Base-by-base conservation (phyloP, 352 stramenopile species). In the Globisporangium nunn region DNA sequence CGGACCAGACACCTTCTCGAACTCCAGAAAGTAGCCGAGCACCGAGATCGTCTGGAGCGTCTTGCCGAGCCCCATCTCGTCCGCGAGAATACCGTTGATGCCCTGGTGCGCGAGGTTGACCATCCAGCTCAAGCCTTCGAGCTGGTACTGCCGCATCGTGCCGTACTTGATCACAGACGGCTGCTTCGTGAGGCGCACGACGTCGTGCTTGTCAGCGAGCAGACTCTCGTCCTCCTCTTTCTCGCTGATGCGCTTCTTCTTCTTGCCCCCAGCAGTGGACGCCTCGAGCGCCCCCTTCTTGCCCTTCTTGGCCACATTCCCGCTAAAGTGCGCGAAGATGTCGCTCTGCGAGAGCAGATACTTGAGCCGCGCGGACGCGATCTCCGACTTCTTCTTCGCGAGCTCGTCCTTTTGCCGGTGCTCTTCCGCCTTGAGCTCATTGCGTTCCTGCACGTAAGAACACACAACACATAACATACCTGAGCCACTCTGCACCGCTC, bases 101-200 rank as follows among this genome's bases (percentile, higher is more conserved):
- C 98, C 95, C 62, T 99, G 98, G 65, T 99, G 96, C 54, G 98
- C 94, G 8, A 99, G 80, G 66, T 98, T 98, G 7, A 99, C 80
- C 72, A 99, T 93, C 97, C 97, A 99, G 66, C 97, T 97, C 49
- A 99, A 74, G n/a, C 97, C 98, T 66, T 93, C 82, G 28, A 99
- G 65, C 71, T 99, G 98, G 75, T 99, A 99, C 67, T 96, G 85
- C 60, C 97, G 91, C 96, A 99, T 98, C 2, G 68, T 90, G 40
- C 95, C 90, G 61, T 89, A 93, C 58, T 98, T 89, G 70, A 97
- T 97, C n/a, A 85, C 71, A 1, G 75, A 92, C 50, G 96, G 95
- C 52, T 96, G 87, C 55, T 97, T 87, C 11, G 88, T 93, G 44
- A 97, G 75, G 3, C 97, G 78, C 54, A 98, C 88, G 29, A 96